Base-by-base conservation (phyloP, 805 yeast genomes). In the Cyberlindnera mississippiensis region DNA sequence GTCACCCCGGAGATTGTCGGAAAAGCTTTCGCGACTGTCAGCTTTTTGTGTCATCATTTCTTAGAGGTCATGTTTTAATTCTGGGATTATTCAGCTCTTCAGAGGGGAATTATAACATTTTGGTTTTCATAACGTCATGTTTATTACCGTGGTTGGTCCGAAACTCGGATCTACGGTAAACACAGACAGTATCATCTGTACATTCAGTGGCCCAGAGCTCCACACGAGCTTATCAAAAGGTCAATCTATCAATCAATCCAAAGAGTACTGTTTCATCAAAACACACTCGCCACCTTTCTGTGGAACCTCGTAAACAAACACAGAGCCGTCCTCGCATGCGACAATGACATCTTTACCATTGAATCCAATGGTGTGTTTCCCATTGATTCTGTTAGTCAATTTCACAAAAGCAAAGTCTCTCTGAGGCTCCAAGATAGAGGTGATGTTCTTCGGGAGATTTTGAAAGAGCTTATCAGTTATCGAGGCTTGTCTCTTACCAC, bases 261-360 rank as follows among this genome's bases (percentile, higher is more conserved):
- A 35, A 2, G 73, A 64, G 47, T 72, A 72, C 49, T 78, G 83
- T 42, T 73, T 72, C 47, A 76, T 63, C 41, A 80, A 59, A 10
- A 77, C 76, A 59, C 86, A 80, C 49, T 78, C 84, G 2, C 87
- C 87, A 1, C 86, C 87, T 32, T 78, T 55, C 38, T 72, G 78
- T 11, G 82, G 85, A 19, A 80, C 63, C 3, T 73, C 73, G 52
- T 78, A 79, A 2, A 75, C 71, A 40, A 72, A 73, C 37, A 76
- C 71, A 35, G 69, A 63, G 0, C 85, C 84, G 38, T 71, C 75
- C 1, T 70, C 63, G 18, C 37, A 42, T 4, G 54, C 59, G 8
- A 55, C 53, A 6, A 53, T 35, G 1, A 55, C 41, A 11, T 53
- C 52, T 15, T 41, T 45, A 3, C 47, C 55, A 11, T 37, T 45